Conservation (phyloP, 345 rosid genomes). For the Eucalyptus guilfoylei region DNA sequence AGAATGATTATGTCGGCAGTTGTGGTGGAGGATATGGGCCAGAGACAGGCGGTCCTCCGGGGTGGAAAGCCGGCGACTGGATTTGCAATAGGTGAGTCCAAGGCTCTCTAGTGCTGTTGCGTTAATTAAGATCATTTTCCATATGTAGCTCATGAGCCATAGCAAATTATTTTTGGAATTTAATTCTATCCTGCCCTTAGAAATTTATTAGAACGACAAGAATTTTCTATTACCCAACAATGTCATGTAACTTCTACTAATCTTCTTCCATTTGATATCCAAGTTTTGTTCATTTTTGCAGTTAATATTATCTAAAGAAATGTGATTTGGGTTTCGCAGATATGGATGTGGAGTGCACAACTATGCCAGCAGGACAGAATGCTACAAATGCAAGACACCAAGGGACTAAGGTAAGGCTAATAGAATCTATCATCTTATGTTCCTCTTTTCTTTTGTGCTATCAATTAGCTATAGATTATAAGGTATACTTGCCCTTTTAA, state of each 20-base stretch:
- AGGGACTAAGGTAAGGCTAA: conserved; percentile 35
- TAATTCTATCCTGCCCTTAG: neutral
- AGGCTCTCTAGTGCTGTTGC: neutral
- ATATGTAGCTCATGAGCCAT: neutral
- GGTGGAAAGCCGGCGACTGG: conserved; percentile 99
- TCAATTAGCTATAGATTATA: neutral
- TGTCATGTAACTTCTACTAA: neutral
- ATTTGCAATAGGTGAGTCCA: conserved; percentile 51
- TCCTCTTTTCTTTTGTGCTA: neutral
- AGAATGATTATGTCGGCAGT: conserved; percentile 16
- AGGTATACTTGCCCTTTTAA: neutral
- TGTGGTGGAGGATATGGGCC: neutral
- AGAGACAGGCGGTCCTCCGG: conserved; percentile 44
- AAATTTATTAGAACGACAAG: neutral
- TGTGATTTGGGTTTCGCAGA: neutral
- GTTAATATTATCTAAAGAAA: neutral
- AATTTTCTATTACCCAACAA: neutral
- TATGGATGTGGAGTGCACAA: conserved; percentile 70
- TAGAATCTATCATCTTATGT: neutral
- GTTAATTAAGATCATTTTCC: neutral
- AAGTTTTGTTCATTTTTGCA: neutral
- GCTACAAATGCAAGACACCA: conserved; percentile 82
- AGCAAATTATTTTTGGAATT: neutral
- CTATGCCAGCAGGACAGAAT: conserved; percentile 83
- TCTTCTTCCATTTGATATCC: neutral